These are phyloP conservation scores for Botryotinia narcissicola DNA, from an alignment of 2,329 filamentous ascomycete genomes.

Conservation along the genomic window DNA sequence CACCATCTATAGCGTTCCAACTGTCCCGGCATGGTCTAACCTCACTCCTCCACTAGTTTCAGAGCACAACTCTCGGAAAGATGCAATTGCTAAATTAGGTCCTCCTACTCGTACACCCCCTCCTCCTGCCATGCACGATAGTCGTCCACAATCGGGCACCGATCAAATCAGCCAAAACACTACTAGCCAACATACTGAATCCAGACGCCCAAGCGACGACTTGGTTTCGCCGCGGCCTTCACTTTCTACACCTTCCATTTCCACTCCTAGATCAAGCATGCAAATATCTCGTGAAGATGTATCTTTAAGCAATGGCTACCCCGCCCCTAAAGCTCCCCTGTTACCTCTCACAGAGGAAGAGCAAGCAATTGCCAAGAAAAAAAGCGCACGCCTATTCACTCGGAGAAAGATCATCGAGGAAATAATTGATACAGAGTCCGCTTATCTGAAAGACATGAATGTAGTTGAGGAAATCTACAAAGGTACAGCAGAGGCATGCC, in stretches of 20 bases:
- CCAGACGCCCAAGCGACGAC: conserved; percentile 36
- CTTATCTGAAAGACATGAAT: conserved; percentile 92
- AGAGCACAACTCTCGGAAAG: conserved; percentile 22
- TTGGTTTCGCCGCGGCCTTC: conserved; percentile 35
- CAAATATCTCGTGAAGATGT: conserved; percentile 19
- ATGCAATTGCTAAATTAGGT: conserved; percentile 12
- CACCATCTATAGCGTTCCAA: conserved; percentile 24
- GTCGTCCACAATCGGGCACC: conserved; percentile 26
- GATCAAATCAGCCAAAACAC: conserved; percentile 35
- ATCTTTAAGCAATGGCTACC: conserved; percentile 4
- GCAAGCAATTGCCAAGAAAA: conserved; percentile 49
- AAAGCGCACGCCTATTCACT: conserved; percentile 71
- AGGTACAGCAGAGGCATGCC: conserved; percentile 79
- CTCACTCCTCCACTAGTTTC: conserved; percentile 29
- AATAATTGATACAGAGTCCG: conserved; percentile 86
- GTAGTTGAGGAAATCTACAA: conserved; percentile 98
- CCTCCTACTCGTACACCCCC: conserved; percentile 18
- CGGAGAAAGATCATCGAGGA: conserved; percentile 86
- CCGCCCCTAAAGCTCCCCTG: neutral
- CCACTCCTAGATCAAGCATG: conserved; percentile 18
- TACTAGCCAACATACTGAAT: conserved; percentile 29
- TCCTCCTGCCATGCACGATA: conserved; percentile 1
- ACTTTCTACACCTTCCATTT: conserved; percentile 35
- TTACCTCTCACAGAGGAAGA: conserved; percentile 36
- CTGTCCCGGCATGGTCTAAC: conserved; percentile 30